Evolutionary conservation across 2,329 filamentous ascomycete species (phyloP), one percentile per base, ranked within the genome.

Genomic region (Pseudocercospora fuligena): DNA sequence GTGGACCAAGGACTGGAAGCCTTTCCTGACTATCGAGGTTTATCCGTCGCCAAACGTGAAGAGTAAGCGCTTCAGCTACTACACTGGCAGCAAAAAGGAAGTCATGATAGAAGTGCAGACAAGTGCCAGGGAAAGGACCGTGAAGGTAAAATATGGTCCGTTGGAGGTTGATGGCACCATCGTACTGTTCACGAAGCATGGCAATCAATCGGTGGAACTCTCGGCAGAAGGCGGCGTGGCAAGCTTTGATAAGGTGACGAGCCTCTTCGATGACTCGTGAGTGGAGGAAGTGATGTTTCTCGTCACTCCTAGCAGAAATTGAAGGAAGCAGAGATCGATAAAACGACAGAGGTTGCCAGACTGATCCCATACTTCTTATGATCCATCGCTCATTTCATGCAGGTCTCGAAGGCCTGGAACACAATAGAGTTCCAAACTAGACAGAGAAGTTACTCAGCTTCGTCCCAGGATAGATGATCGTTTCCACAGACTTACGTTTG

Each of bases 1-100:
- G 51, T 79, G 77, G 77, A 70, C 74, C 6, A 64, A 73, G 29
- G 68, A 75, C 49, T 79, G 77, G 78, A 61, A 66, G 56, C 75
- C 76, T 16, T 71, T 67, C 33, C 67, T 79, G 0, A 66, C 65
- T 12, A 68, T 80, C 23, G 77, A 80, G 62, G 49, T 76, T 1
- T 80, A 74, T 49, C 78, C 78, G 5, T 73, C 72, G 54, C 78
- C 67, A 40, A 67, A 75, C 11, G 70, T 77, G 3, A 61, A 69
- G 25, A 64, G 69, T 36, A 73, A 69, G 2, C 31, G 59, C 4
- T 79, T 78, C 63, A 62, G 68, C 8, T 76, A 76, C 29, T 77
- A 62, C 40, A 66, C 70, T 56, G 73, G 73, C 1, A 72, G 74
- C 23, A 69, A 57, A 33, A 33, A n/a, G 9, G 53, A 51, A 16